phyloP scores from a whole-genome alignment of 2,329 filamentous ascomycete species.

The Ceratocystis destructans region DNA sequence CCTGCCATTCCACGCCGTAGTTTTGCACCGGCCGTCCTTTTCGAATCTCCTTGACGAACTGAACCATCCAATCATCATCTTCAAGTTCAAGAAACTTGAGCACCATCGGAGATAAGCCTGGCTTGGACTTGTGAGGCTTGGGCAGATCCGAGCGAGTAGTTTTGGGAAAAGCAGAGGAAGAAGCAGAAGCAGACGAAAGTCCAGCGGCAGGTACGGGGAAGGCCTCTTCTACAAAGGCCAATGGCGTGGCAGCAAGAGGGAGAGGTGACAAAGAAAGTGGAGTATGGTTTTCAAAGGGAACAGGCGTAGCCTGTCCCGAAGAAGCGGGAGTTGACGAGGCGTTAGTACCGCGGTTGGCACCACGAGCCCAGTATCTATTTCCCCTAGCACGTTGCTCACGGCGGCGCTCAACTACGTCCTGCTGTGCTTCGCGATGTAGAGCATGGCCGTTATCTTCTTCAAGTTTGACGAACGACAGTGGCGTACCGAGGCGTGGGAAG shows the following conservation, averaged over 20 bases:
- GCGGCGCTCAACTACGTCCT: constrained; percentile 3
- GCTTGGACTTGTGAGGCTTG: too few relatives aligned
- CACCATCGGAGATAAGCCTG: not conserved
- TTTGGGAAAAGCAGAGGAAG: not conserved
- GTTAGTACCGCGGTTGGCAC: not conserved
- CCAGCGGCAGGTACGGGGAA: not conserved
- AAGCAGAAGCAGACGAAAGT: not conserved
- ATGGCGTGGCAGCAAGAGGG: not conserved
- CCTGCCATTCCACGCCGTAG: constrained; percentile 4
- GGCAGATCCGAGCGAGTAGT: not conserved
- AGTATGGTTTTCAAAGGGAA: not conserved
- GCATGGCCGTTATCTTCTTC: constrained; percentile 6
- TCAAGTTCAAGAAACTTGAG: not conserved
- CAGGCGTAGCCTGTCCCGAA: not conserved
- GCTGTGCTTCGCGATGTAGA: not conserved
- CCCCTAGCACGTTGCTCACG: not conserved
- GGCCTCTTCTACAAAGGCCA: not conserved
- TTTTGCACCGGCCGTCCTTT: not conserved
- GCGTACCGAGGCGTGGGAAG: constrained; percentile 6
- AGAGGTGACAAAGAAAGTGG: not conserved
- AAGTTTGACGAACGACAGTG: not conserved
- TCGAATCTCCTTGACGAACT: not conserved
- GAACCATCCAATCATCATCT: constrained; percentile 4
- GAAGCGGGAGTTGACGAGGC: not conserved
- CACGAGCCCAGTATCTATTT: constrained; percentile 8